Evolutionary conservation across 2,329 filamentous ascomycete species (phyloP).

Genomic region (Hypoxylon sp.): DNA sequence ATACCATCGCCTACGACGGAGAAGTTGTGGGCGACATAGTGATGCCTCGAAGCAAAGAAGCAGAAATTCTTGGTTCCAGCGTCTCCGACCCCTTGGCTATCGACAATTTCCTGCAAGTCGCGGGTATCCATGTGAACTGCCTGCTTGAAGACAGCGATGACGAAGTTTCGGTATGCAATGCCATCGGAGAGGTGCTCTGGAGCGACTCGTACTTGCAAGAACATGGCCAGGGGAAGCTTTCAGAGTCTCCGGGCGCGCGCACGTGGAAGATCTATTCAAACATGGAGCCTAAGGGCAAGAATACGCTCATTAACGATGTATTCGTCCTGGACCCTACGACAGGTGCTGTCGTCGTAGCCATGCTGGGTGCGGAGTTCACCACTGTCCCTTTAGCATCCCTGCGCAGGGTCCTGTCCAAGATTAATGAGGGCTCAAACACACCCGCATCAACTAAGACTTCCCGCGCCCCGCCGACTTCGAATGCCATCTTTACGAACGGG

Average conservation of each 20-base stretch:
- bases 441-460: constrained; percentile 15
- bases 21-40: constrained; percentile 27
- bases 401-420: constrained; percentile 36
- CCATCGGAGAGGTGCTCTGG: constrained; percentile 43
- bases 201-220: constrained; percentile 24
- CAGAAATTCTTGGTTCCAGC: constrained; percentile 12
- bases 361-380: constrained; percentile 45
- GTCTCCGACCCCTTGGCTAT: constrained; percentile 27
- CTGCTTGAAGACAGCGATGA: constrained; percentile 42
- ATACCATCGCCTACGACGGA: constrained; percentile 17
- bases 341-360: constrained; percentile 29
- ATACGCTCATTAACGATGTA: constrained; percentile 43
- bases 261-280: constrained; percentile 30
- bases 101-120: constrained; percentile 56
- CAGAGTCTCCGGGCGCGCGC: constrained; percentile 21
- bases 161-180: constrained; percentile 48
- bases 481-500: constrained; percentile 5
- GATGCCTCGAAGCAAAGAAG: constrained; percentile 18
- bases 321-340: constrained; percentile 42
- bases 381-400: constrained; percentile 43
- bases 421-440: constrained; percentile 36
- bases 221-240: not conserved
- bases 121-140: constrained; percentile 58
- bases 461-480: constrained; percentile 40
- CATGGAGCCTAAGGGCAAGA: constrained; percentile 27